Evolutionary conservation across 2,329 filamentous ascomycete genomes (phyloP), one percentile per base, ranked within the genome.

Genomic region (Trichoderma atroviride): DNA sequence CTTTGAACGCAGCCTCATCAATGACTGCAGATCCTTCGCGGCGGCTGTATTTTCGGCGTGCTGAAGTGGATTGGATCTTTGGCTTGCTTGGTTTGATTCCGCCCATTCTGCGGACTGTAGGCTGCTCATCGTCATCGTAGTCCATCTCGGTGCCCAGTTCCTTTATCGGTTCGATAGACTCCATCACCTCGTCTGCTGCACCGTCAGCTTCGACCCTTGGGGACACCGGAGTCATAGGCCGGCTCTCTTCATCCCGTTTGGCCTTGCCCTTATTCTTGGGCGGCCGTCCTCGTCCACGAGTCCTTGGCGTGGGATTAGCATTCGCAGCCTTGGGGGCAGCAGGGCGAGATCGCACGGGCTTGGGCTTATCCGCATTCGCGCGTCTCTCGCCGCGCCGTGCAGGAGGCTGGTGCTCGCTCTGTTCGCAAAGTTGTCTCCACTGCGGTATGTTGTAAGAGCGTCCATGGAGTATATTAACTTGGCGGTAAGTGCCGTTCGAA

Each of bases 391-490:
- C 96, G 78, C 96, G 90, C 76, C 90, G 90, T 6, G 96, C 96
- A 0, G 96, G 96, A 11, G 96, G 96, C 76, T 98, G 96, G 78
- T 99, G 94, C 75, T 97, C 94, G 78, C 93, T 94, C 81, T 97
- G 94, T 72, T 97, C 92, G 78, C 94, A 97, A 50, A 98, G 86
- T 68, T 92, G 88, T 74, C 94, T 93, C 96, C 96, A 99, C 80
- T 99, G 94, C 0, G 95, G 95, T 5, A 99, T 85, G 74, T 97
- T 99, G 83, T 99, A 99, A 16, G 94, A 94, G 78, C 96, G 88
- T 78, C 96, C 93, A 81, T 97, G 96, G 76, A 98, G 90, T 70
- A 99, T 94, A 78, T 99, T 99, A 76, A 96, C 93, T 79, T 99
- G 96, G 43, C 95, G 95, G 78, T 97, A 99, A 69, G 93, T 96